phyloP scores from a whole-genome alignment of 495 filamentous ascomycete species.

The Rhypophila decipiens region DNA sequence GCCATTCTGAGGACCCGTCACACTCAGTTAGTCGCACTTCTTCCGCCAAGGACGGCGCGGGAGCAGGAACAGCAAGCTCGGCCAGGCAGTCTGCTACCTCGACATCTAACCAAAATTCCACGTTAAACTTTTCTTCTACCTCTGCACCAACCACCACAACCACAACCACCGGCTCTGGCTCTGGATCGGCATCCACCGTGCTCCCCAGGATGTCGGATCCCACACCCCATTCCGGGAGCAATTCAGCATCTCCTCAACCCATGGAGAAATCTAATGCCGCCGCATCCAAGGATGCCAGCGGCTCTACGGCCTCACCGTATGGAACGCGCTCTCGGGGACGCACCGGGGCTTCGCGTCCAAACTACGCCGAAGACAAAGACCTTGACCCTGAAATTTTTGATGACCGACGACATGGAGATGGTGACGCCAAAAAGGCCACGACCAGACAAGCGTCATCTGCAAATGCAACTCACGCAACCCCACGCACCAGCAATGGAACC shows the following conservation, averaged over 20 bases:
- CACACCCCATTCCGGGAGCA: constrained; percentile 9
- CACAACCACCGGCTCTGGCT: constrained; percentile 6
- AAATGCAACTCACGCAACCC: constrained; percentile 18
- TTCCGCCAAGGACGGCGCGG: constrained; percentile 22
- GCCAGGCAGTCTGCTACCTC: constrained; percentile 14
- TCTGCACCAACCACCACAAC: not conserved
- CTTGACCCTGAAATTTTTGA: constrained; percentile 73
- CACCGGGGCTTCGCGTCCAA: constrained; percentile 70
- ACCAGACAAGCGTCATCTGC: constrained; percentile 25
- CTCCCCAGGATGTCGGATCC: constrained; percentile 27
- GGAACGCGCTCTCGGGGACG: constrained; percentile 94
- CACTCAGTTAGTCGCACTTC: constrained; percentile 19
- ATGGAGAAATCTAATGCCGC: constrained; percentile 40
- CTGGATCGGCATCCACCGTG: constrained; percentile 13
- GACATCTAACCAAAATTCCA: too few species aligned
- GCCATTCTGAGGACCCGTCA: constrained; percentile 21
- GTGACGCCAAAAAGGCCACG: constrained; percentile 43
- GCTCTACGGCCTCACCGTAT: constrained; percentile 61
- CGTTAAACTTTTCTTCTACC: too few species aligned
- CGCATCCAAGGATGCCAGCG: constrained; percentile 26
- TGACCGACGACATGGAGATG: constrained; percentile 37
- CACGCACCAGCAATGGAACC: constrained; percentile 18
- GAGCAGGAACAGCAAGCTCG: constrained; percentile 13
- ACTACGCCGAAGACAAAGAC: constrained; percentile 96
- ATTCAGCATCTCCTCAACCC: constrained; percentile 20